These are phyloP conservation scores for Epichloe amarillans DNA, from an alignment of 2,329 filamentous ascomycete genomes.

Conservation along the genomic window DNA sequence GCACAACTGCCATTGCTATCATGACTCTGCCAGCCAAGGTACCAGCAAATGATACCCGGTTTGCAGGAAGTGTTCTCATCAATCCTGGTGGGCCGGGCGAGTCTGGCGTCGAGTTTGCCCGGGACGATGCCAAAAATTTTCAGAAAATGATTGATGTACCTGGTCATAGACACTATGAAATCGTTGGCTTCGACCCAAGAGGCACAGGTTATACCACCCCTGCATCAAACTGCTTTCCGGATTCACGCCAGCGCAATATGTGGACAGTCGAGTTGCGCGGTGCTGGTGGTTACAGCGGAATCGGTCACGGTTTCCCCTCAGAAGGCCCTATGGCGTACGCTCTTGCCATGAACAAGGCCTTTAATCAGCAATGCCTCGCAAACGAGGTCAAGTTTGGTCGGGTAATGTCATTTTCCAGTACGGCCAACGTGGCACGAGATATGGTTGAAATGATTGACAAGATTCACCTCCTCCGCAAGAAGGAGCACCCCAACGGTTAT, in stretches of 20 bases:
- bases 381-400: neutral
- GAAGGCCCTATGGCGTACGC: slow-evolving; percentile 8
- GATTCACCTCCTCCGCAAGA: slow-evolving; percentile 18
- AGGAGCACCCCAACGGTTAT: neutral
- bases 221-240: slow-evolving; percentile 22
- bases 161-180: slow-evolving; percentile 22
- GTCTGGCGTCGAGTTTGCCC: slow-evolving; percentile 20
- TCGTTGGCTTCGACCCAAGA: slow-evolving; percentile 30
- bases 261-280: slow-evolving; percentile 17
- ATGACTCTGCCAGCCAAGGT: slow-evolving; percentile 25
- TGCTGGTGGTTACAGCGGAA: slow-evolving; percentile 12
- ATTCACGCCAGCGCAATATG: slow-evolving; percentile 14
- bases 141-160: slow-evolving; percentile 11
- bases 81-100: slow-evolving; percentile 32
- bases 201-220: slow-evolving; percentile 26
- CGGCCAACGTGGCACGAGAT: slow-evolving; percentile 25
- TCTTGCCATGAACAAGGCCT: slow-evolving; percentile 12
- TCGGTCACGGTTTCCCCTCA: neutral
- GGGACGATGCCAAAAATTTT: neutral
- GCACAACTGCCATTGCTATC: slow-evolving; percentile 24
- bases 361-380: slow-evolving; percentile 15
- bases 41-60: slow-evolving; percentile 19
- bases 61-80: slow-evolving; percentile 27
- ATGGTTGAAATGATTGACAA: slow-evolving; percentile 29
- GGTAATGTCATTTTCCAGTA: slow-evolving; percentile 21